Percentiles rank a stretch among this genome's conserved stretches.
These are phyloP conservation scores for Penicillium sp. DNA, from an alignment of 2,329 filamentous ascomycete species.

Conservation along the genomic window DNA sequence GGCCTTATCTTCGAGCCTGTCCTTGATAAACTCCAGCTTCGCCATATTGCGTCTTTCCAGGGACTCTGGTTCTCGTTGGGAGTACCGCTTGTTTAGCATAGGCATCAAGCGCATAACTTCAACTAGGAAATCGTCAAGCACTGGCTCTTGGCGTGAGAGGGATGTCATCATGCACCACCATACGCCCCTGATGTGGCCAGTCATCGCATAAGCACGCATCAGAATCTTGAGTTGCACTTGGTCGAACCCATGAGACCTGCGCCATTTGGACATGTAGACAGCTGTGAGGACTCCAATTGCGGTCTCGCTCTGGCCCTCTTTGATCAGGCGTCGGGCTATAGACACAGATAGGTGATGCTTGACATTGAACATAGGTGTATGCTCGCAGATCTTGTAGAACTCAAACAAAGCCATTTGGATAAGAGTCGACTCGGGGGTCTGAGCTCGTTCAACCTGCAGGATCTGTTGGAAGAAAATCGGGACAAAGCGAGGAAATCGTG, in stretches of 20 bases:
- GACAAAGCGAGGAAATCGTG: conserved; percentile 29
- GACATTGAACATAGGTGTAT: conserved; percentile 35
- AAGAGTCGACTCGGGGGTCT: conserved; percentile 29
- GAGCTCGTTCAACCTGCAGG: conserved; percentile 27
- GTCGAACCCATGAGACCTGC: conserved; percentile 38
- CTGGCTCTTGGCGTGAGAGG: conserved; percentile 38
- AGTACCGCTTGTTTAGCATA: conserved; percentile 15
- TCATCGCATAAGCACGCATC: conserved; percentile 38
- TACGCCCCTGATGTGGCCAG: conserved; percentile 39
- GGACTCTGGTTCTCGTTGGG: conserved; percentile 4
- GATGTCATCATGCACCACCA: conserved; percentile 47
- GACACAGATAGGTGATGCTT: conserved; percentile 43
- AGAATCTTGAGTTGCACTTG: conserved; percentile 46
- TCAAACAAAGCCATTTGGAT: conserved; percentile 44
- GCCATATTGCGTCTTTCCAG: conserved; percentile 2
- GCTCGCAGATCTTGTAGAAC: conserved; percentile 45
- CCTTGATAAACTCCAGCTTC: not conserved
- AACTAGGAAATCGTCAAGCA: conserved; percentile 38
- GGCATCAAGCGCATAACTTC: conserved; percentile 37
- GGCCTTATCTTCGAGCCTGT: conserved; percentile 16
- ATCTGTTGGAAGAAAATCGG: conserved; percentile 45
- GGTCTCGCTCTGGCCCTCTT: conserved; percentile 26
- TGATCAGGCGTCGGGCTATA: conserved; percentile 36
- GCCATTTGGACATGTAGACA: conserved; percentile 45
- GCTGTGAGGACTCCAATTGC: conserved; percentile 42